Evolutionary conservation across 176 grass and related monocot species (phyloP), one percentile per base, ranked within the genome.

Genomic region (Oryza meridionalis): DNA sequence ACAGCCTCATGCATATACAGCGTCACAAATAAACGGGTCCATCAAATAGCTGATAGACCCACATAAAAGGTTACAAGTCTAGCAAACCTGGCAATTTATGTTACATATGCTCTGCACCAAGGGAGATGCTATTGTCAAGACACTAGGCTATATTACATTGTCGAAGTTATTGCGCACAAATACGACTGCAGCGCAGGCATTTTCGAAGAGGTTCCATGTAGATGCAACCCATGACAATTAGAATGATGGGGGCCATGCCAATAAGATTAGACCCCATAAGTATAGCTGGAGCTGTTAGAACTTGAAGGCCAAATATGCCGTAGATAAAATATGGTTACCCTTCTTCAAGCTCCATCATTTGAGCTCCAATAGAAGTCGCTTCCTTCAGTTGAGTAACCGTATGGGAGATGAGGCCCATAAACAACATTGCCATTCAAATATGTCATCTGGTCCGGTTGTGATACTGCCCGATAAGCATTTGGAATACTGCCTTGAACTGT

Each of bases 331-430:
- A 25, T 44, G 55, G 31, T 22, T 83, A 65, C 74, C 49, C 25
- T 65, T 71, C 71, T 49, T 87, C 68, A 82, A 13, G 70, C 43
- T 77, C 82, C 80, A 69, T 77, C 80, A 69, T 77, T 94, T 73
- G 92, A 82, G 73, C 76, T 90, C 88, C 92, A 88, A 84, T 87
- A 88, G 35, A 85, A 84, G 22, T 91, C 85, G 67, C 80, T 73
- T 81, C 79, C 89, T 85, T 89, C 87, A 49, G 77, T 66, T 0
- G 85, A 81, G 85, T 97, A 94, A 31, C 75, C 73, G 32, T 92
- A 91, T 4, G 85, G 92, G 53, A 91, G 90, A 88, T 83, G 91
- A 79, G 95, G 92, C 81, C 94, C 94, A 87, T 90, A 97, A 67
- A 88, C 94, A 71, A 87, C 79, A 87, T 78, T 82, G 4, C 91